phyloP scores from a whole-genome alignment of 345 rosid genomes.

The Sonneratia caseolaris region DNA sequence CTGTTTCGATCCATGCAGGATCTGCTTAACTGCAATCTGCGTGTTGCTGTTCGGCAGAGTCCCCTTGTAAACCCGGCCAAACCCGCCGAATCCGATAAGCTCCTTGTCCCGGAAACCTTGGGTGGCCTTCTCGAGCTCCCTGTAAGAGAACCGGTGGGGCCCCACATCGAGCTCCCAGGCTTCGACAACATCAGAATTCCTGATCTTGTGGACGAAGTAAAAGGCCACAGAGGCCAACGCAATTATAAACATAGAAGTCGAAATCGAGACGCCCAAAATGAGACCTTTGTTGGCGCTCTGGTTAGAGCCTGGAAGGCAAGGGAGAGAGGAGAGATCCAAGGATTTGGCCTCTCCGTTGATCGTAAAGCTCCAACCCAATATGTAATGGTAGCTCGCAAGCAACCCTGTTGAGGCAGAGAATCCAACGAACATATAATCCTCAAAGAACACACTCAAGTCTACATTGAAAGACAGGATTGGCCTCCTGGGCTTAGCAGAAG shows the following conservation, averaged over 20 bases:
- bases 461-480: slow-evolving; percentile 50
- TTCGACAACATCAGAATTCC: slow-evolving; percentile 30
- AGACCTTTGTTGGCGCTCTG: slow-evolving; percentile 17
- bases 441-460: slow-evolving; percentile 44
- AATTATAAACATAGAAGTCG: slow-evolving; percentile 16
- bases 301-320: slow-evolving; percentile 34
- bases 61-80: neutral
- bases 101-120: neutral
- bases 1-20: neutral
- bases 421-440: slow-evolving; percentile 66
- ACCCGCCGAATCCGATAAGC: neutral
- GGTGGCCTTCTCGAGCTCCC: neutral
- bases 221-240: slow-evolving; percentile 17
- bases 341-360: slow-evolving; percentile 59
- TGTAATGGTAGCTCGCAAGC: slow-evolving; percentile 62
- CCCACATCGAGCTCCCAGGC: neutral
- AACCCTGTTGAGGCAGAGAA: slow-evolving; percentile 85
- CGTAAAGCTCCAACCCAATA: slow-evolving; percentile 79
- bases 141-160: neutral
- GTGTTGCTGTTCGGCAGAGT: neutral
- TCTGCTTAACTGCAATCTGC: neutral
- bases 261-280: slow-evolving; percentile 30
- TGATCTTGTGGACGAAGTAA: slow-evolving; percentile 32
- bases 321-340: slow-evolving; percentile 44
- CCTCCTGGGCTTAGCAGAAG: slow-evolving; percentile 45